These are phyloP conservation scores for Diaporthe aspalathi DNA, from an alignment of 2,329 filamentous ascomycete genomes.

Conservation along the genomic window DNA sequence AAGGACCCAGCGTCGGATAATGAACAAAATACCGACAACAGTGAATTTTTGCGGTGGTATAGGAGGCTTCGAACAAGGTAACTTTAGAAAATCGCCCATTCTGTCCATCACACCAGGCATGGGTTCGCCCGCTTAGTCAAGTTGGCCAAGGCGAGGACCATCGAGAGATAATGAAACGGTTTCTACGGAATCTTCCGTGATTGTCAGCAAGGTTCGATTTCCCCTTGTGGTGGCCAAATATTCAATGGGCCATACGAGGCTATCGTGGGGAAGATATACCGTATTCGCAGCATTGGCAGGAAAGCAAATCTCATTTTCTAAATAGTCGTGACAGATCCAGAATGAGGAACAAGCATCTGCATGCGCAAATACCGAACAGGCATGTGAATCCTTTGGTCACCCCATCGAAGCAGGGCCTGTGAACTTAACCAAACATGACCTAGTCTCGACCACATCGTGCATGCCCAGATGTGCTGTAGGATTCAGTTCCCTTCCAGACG, in stretches of 20 bases:
- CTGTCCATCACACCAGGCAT: too few relatives aligned
- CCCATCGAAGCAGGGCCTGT: not conserved
- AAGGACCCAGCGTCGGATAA: too few relatives aligned
- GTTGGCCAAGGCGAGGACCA: too few relatives aligned
- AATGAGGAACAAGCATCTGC: not conserved
- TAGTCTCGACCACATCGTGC: constrained; percentile 2
- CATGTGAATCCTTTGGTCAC: not conserved
- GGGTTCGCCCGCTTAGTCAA: too few relatives aligned
- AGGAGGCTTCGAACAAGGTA: too few relatives aligned
- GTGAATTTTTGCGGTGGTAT: too few relatives aligned
- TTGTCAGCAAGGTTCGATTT: too few relatives aligned
- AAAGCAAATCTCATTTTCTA: not conserved
- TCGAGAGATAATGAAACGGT: too few relatives aligned
- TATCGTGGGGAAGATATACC: too few relatives aligned
- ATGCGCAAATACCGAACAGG: not conserved
- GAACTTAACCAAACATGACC: not conserved
- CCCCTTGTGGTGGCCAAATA: not conserved
- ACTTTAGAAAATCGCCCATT: too few relatives aligned
- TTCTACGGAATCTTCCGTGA: too few relatives aligned
- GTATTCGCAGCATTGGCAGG: not conserved
- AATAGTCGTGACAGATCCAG: not conserved
- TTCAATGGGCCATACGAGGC: not conserved
- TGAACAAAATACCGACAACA: too few relatives aligned
- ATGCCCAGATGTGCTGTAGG: not conserved
- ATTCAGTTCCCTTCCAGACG: not conserved